Conservation (phyloP, 345 rosid genomes). For the Lagerstroemia speciosa region DNA sequence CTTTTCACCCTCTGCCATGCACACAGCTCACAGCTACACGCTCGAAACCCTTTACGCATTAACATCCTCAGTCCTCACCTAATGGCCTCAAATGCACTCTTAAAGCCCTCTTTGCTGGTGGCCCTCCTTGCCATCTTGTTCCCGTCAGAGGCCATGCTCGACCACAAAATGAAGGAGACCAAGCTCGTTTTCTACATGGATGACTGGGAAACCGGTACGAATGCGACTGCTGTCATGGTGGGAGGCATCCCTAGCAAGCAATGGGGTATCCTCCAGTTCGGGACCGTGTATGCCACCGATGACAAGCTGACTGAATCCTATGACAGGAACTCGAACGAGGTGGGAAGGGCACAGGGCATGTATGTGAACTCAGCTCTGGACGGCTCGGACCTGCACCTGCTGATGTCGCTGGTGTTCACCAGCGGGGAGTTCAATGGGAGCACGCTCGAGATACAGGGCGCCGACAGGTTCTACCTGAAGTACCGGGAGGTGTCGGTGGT, state of each 20-base stretch:
- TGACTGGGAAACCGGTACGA: not conserved
- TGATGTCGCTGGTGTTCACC: constrained; percentile 7
- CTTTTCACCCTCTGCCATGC: no score
- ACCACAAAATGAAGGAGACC: constrained; percentile 8
- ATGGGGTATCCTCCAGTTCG: constrained; percentile 5
- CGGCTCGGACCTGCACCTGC: not conserved
- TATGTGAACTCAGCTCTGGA: constrained; percentile 2
- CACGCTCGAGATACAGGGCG: constrained; percentile 9
- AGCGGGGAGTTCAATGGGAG: constrained; percentile 8
- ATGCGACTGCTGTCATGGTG: not conserved
- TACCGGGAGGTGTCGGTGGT: constrained; percentile 5
- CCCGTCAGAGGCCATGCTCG: not conserved
- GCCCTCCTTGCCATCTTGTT: constrained; percentile 4
- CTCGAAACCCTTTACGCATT: no score
- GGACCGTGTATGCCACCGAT: not conserved
- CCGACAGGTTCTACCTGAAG: not conserved
- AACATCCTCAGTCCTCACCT: no score
- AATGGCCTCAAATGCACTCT: not conserved
- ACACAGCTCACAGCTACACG: no score
- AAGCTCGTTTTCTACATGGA: constrained; percentile 5
- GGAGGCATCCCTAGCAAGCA: not conserved
- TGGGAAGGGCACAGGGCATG: not conserved
- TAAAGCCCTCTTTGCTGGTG: not conserved
- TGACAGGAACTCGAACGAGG: not conserved
- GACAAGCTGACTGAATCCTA: not conserved